Base-by-base conservation (phyloP, 257 asterid species). In the Plantago elongata region DNA sequence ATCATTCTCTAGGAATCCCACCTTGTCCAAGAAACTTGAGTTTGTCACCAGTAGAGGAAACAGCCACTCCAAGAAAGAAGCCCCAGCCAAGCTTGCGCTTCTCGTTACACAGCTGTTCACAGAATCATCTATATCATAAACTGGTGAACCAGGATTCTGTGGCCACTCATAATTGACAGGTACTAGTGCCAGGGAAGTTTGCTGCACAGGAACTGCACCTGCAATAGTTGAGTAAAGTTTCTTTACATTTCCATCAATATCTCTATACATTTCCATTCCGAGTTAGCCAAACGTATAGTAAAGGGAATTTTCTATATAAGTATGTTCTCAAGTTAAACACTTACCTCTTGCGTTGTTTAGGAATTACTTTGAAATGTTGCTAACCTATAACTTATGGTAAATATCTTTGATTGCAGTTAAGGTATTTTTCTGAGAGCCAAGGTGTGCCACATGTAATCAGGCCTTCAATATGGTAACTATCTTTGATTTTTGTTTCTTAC, bases 31-130 rank as follows among this genome's bases (percentile, higher is more conserved):
- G 38, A 46, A 46, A 50, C 63, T 71, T 38, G 83, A 71, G 37
- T 63, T 72, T 45, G 81, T 77, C 43, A 79, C 79, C 46, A 89
- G 68, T 22, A 80, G 68, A 60, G 97, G 97, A 64, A 86, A 89
- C 30, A 89, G 89, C 89, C 89, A 74, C 83, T 86, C 95, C 87
- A 89, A 71, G 86, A 89, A 89, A 70, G 89, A 77, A 56, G 80
- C 67, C 43, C 96, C 95, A 6, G 61, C 86, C 63, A 82, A 56
- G 76, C 84, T 77, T 37, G 84, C 65, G 10, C 72, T 71, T 13
- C 94, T 88, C 13, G 89, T 73, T 50, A 76, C 89, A 58, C 73
- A 84, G 73, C 84, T 78, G 74, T 81, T 68, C 7, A 73, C 47
- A 38, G 71, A 61, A 66, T 78, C 67, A 7, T 74, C 92, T 0